Evolutionary conservation across 768 basidiomycete genomes (phyloP).

Genomic region (Termitomyces sp.): DNA sequence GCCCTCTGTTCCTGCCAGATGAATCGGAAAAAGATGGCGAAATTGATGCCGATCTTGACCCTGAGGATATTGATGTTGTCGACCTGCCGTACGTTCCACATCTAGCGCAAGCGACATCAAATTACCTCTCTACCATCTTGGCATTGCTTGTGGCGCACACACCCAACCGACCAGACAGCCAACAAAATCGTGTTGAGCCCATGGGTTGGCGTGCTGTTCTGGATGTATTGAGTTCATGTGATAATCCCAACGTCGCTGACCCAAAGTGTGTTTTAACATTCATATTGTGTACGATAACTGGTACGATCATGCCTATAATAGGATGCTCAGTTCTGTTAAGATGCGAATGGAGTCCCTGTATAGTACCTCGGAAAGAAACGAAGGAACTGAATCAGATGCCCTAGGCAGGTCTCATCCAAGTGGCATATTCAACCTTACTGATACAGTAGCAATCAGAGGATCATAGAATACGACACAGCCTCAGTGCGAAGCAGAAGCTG

Average conservation of each 20-base stretch:
- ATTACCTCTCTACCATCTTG: conserved; percentile 49
- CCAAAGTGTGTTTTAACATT: conserved; percentile 28
- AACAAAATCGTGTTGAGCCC: conserved; percentile 62
- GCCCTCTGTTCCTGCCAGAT: conserved; percentile 12
- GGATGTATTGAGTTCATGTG: conserved; percentile 43
- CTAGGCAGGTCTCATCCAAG: conserved; percentile 10
- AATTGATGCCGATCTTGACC: conserved; percentile 2
- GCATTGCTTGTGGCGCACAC: conserved; percentile 52
- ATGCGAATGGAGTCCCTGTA: conserved; percentile 17
- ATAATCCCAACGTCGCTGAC: conserved; percentile 30
- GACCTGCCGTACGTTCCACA: conserved; percentile 28
- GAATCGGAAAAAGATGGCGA: not conserved
- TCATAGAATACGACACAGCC: conserved; percentile 7
- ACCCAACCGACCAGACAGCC: conserved; percentile 50
- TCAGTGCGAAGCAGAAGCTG: conserved; percentile 11
- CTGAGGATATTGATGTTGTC: conserved; percentile 17
- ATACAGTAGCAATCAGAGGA: conserved; percentile 8
- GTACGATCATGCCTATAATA: conserved; percentile 9
- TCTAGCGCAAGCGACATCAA: conserved; percentile 40
- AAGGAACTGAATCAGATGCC: not conserved
- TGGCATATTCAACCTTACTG: not conserved
- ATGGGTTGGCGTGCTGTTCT: conserved; percentile 66
- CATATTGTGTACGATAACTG: not conserved
- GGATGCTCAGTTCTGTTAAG: conserved; percentile 18
- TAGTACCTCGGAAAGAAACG: not conserved